Percentiles rank a stretch among this genome's conserved stretches.
phyloP scores from a whole-genome alignment of 1,284 basidiomycete genomes.

The Trichosporon sp. region DNA sequence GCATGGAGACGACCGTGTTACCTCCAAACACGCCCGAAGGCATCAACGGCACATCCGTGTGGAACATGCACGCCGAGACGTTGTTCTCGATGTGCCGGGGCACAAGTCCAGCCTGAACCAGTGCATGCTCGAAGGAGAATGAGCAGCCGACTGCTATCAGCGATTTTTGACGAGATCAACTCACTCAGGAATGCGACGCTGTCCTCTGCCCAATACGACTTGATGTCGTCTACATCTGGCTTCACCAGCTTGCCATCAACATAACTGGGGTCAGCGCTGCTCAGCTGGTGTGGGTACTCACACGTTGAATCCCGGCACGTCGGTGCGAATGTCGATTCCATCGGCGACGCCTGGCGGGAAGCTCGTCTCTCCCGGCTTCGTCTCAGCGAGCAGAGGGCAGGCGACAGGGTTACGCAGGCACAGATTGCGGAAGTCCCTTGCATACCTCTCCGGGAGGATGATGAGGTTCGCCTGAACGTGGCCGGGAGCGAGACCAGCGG shows the following conservation, averaged over 20 bases:
- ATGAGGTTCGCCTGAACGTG: constrained; percentile 51
- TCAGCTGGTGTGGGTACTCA: constrained; percentile 19
- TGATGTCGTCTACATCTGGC: constrained; percentile 32
- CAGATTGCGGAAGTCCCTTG: constrained; percentile 44
- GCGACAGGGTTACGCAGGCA: constrained; percentile 49
- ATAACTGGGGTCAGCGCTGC: constrained; percentile 27
- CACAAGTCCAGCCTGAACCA: constrained; percentile 30
- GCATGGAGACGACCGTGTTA: constrained; percentile 50
- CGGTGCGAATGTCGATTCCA: constrained; percentile 44
- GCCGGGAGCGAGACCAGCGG: constrained; percentile 33
- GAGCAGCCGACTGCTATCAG: constrained; percentile 41
- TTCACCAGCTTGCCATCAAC: constrained; percentile 30
- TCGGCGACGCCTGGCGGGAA: constrained; percentile 36
- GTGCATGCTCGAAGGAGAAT: constrained; percentile 46
- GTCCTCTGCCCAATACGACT: constrained; percentile 40
- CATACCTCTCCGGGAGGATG: constrained; percentile 41
- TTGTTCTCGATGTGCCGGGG: constrained; percentile 40
- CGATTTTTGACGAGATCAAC: background rate
- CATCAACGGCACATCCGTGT: constrained; percentile 31
- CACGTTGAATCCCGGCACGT: constrained; percentile 44
- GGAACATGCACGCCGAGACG: constrained; percentile 46
- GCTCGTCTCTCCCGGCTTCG: constrained; percentile 31
- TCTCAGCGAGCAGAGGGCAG: constrained; percentile 47
- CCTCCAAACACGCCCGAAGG: constrained; percentile 42
- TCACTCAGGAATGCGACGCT: constrained; percentile 44